Evolutionary conservation across 345 rosid species (phyloP), one percentile per base, ranked within the genome.

Genomic region (rapeseed (Brassica napus)): DNA sequence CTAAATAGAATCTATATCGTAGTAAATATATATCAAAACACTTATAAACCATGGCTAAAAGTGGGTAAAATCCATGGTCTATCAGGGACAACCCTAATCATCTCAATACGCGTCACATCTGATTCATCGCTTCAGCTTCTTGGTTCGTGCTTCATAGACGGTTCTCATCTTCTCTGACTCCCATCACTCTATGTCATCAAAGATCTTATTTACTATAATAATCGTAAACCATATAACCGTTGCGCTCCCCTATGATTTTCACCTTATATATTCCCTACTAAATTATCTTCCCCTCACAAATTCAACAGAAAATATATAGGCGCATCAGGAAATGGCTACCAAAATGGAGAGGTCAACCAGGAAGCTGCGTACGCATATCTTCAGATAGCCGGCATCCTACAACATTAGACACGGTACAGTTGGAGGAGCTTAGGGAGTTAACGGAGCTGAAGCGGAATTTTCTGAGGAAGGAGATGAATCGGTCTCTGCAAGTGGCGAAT

Each of bases 351-450:
- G 2, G 47, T 39, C 47, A 12, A 42, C 49, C 4, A 10, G 49
- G 5, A 94, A 82, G 98, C 98, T 1, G 89, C 96, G 1, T 94
- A 92, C 66, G 97, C 95, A 0, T 95, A 94, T 91, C 85, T 94
- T n/a, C 98, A 94, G 79, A 83, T 91, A 83, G 98, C 96, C 97
- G 93, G 78, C 80, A 83, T 75, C 98, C 98, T 12, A 82, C 78
- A 82, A 32, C 6, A 32, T 5, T 32, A 32, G 6, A 32, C 6
- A 32, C 35, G 35, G 6, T 6, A 88, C 57, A 92, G 4, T 97
- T 94, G 0, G 94, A 92, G 10, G 94, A 92, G 77, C 84, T 91
- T 2, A 89, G 82, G 24, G 76, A 80, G 3, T 81, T 94, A 1
- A 92, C 98, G 0, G 94, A 92, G 54, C 82, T 92, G 6, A 94